Evolutionary conservation across 2,329 filamentous ascomycete genomes (phyloP).

Genomic region (Phyllosticta citribraziliensis): DNA sequence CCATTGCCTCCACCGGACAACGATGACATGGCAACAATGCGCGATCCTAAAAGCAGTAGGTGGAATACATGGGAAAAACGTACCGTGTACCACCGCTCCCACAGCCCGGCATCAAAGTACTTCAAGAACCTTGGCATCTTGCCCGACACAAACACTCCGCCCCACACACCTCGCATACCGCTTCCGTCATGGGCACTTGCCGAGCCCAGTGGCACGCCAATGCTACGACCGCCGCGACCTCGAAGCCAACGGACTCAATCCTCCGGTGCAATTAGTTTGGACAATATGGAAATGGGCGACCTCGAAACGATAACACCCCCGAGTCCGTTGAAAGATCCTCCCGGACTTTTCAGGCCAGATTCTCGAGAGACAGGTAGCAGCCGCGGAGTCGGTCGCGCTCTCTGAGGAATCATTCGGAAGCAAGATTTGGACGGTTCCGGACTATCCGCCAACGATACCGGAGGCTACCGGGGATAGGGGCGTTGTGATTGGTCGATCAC

Average conservation of each 20-base stretch:
- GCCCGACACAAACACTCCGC: neutral
- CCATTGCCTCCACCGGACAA: constrained; percentile 3
- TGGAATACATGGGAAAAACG: constrained; percentile 6
- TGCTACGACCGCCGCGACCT: neutral
- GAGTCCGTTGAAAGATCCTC: neutral
- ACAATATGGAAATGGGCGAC: neutral
- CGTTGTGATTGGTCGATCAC: neutral
- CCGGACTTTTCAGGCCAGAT: neutral
- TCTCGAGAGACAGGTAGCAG: neutral
- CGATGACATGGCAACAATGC: constrained; percentile 1
- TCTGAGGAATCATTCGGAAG: neutral
- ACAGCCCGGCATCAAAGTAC: neutral
- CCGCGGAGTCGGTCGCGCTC: neutral
- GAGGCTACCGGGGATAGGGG: neutral
- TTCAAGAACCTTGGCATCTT: neutral
- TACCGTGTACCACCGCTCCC: neutral
- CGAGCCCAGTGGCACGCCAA: neutral
- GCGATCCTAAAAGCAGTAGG: constrained; percentile 4
- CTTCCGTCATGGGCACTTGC: neutral
- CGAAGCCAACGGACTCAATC: neutral
- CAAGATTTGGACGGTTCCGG: neutral
- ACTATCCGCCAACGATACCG: neutral
- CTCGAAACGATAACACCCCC: neutral
- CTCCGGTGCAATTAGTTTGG: neutral
- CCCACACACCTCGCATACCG: neutral